Percentiles rank a stretch among this genome's conserved stretches.
These are phyloP conservation scores for Protomyces lactucae-debilis DNA, from an alignment of 1,139 yeast species.

Conservation along the genomic window DNA sequence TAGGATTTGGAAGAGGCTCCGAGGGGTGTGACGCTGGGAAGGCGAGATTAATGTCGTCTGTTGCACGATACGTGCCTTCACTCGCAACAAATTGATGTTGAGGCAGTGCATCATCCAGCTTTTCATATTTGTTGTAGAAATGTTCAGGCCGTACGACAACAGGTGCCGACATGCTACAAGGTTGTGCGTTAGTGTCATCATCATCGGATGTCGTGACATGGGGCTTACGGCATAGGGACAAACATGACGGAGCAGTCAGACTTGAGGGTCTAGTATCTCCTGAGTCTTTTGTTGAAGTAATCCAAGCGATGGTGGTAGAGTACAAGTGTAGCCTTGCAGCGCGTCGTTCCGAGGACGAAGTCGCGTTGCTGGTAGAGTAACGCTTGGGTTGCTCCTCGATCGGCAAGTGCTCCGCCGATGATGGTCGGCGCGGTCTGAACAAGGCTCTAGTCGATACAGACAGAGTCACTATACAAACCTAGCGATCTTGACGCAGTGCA, in stretches of 20 bases:
- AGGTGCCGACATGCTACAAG: constrained; percentile 2
- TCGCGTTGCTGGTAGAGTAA: too few species aligned
- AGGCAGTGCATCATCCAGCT: constrained; percentile 5
- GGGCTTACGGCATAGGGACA: constrained; percentile 14
- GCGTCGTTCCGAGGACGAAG: too few species aligned
- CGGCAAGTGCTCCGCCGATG: too few species aligned
- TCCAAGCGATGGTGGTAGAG: too few species aligned
- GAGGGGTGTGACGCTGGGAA: constrained; percentile 22
- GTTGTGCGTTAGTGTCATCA: neutral
- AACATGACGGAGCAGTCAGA: constrained; percentile 1
- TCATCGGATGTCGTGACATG: too few species aligned
- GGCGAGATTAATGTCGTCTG: constrained; percentile 7
- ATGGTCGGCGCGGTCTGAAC: too few species aligned
- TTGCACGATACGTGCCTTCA: constrained; percentile 21
- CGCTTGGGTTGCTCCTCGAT: too few species aligned
- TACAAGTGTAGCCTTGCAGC: too few species aligned
- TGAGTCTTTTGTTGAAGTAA: too few species aligned
- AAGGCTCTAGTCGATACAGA: too few species aligned
- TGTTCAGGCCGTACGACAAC: constrained; percentile 3
- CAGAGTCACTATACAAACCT: too few species aligned
- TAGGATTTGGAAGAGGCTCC: constrained; percentile 19
- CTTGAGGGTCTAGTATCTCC: neutral
- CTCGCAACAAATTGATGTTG: constrained; percentile 13
- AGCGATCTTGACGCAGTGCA: too few species aligned
- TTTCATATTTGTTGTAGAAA: constrained; percentile 21